phyloP scores from a whole-genome alignment of 768 basidiomycete species.

The Rhizopogon vinicolor region DNA sequence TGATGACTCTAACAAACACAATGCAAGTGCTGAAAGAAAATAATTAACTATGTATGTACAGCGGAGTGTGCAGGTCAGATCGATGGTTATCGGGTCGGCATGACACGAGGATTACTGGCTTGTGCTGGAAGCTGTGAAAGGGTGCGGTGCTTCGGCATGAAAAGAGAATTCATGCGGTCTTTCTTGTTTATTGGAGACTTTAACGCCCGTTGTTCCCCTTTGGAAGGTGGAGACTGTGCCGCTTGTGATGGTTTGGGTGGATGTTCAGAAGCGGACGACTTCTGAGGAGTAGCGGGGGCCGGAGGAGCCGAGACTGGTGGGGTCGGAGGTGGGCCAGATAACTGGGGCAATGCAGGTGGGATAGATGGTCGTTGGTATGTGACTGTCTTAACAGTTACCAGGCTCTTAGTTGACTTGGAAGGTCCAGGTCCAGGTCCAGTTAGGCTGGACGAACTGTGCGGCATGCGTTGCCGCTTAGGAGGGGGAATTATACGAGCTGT shows the following conservation, averaged over 20 bases:
- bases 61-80: no score
- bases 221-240: constrained; percentile 13
- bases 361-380: constrained; percentile 31
- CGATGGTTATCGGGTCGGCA: constrained; percentile 15
- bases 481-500: constrained; percentile 49
- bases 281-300: constrained; percentile 5
- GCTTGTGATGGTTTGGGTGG: constrained; percentile 5
- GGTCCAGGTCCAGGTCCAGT: constrained; percentile 32
- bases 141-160: constrained; percentile 74
- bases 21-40: not conserved
- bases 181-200: constrained; percentile 46
- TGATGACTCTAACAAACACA: not conserved
- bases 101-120: constrained; percentile 14
- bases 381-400: constrained; percentile 51
- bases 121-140: constrained; percentile 48
- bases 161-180: constrained; percentile 56
- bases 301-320: not conserved
- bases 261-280: constrained; percentile 14
- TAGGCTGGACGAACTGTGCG: constrained; percentile 29
- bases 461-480: constrained; percentile 40
- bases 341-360: constrained; percentile 11
- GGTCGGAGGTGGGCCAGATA: not conserved
- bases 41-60: not conserved
- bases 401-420: constrained; percentile 24
- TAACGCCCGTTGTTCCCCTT: constrained; percentile 25